Evolutionary conservation across 768 basidiomycete species (phyloP).

Genomic region (Termitomyces sp.): DNA sequence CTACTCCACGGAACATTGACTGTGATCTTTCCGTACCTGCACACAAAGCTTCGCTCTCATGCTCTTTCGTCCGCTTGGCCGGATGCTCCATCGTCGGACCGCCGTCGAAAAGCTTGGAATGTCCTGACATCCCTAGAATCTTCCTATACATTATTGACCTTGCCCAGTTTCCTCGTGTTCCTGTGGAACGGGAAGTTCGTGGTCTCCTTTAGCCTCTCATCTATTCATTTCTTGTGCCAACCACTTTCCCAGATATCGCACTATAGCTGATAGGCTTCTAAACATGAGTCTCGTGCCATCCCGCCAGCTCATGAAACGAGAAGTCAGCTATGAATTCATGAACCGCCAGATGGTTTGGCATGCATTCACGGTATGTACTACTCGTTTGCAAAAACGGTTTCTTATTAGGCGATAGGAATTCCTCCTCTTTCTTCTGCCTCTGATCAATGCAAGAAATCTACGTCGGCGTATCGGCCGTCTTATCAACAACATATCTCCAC

Average conservation of each 20-base stretch:
- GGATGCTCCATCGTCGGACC: constrained; percentile 80
- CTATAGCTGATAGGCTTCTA: constrained; percentile 76
- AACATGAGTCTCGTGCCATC: constrained; percentile 73
- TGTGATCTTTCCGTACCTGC: constrained; percentile 74
- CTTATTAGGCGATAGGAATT: constrained; percentile 68
- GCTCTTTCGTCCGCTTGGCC: constrained; percentile 89
- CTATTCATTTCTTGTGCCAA: neutral
- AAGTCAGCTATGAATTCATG: constrained; percentile 98
- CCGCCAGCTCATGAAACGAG: constrained; percentile 64
- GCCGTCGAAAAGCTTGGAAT: constrained; percentile 72
- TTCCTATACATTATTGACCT: constrained; percentile 54
- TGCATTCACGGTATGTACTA: constrained; percentile 81
- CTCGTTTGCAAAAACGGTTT: constrained; percentile 7
- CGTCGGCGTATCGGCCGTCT: constrained; percentile 53
- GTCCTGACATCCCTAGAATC: constrained; percentile 67
- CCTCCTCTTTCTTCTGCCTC: constrained; percentile 85
- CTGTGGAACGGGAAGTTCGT: constrained; percentile 79
- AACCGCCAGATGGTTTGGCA: constrained; percentile 99
- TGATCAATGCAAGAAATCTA: constrained; percentile 68
- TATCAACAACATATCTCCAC: constrained; percentile 28
- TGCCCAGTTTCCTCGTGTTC: constrained; percentile 81
- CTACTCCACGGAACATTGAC: constrained; percentile 71
- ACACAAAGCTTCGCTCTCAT: constrained; percentile 67
- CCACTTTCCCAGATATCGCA: constrained; percentile 66
- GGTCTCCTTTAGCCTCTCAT: neutral